Percentiles rank a stretch among this genome's conserved stretches.
phyloP scores from a whole-genome alignment of 345 rosid species.

The rapeseed (Brassica napus) region DNA sequence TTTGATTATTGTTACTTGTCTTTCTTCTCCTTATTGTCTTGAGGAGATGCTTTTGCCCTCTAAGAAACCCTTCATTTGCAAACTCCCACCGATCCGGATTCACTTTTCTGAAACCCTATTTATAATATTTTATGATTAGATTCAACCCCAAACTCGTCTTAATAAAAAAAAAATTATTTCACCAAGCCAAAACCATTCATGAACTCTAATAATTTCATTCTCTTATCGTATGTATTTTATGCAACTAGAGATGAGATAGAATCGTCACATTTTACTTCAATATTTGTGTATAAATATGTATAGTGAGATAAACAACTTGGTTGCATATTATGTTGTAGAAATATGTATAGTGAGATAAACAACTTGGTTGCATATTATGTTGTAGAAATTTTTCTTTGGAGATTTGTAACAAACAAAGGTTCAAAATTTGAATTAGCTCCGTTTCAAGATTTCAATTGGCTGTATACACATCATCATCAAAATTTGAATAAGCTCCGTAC shows the following conservation, averaged over 20 bases:
- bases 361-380: too few species aligned
- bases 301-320: not conserved
- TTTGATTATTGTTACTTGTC: conserved; percentile 31
- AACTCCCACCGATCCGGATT: conserved; percentile 97
- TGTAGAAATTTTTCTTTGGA: not conserved
- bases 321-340: conserved; percentile 9
- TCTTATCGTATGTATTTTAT: conserved; percentile 23
- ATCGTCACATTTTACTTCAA: not conserved
- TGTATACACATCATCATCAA: too few species aligned
- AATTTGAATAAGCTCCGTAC: not conserved
- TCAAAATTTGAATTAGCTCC: not conserved
- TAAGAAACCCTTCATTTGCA: conserved; percentile 70
- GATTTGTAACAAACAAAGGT: conserved; percentile 10
- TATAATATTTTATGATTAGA: conserved; percentile 31
- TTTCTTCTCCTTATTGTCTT: conserved; percentile 64
- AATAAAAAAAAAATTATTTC: not conserved
- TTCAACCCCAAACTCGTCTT: conserved; percentile 25
- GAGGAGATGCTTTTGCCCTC: conserved; percentile 70
- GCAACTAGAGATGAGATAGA: conserved; percentile 12
- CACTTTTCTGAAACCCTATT: conserved; percentile 90
- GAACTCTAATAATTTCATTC: not conserved
- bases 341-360: too few species aligned
- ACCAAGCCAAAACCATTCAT: not conserved
- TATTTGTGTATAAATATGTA: not conserved
- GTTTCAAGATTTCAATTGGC: conserved; percentile 9